These are phyloP conservation scores for Fusarium fracticaudum DNA, from an alignment of 2,329 filamentous ascomycete genomes.

Conservation along the genomic window DNA sequence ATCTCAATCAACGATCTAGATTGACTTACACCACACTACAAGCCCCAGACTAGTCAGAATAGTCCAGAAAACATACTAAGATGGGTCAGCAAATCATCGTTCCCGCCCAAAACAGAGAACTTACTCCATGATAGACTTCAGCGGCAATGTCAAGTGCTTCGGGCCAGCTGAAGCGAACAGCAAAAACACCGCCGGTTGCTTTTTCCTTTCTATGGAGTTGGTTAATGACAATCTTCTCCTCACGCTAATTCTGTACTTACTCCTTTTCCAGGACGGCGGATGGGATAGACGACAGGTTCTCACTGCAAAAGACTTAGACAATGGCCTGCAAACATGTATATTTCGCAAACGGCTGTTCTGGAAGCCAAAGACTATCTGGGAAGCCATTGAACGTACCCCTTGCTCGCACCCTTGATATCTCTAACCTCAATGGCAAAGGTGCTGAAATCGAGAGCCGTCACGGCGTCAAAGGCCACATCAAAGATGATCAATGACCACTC, in stretches of 20 bases:
- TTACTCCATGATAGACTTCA: slow-evolving; percentile 90
- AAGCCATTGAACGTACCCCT: slow-evolving; percentile 99
- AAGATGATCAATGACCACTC: slow-evolving; percentile 96
- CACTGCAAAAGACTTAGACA: slow-evolving; percentile 60
- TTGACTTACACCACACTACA: slow-evolving; percentile 86
- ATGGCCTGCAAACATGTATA: slow-evolving; percentile 43
- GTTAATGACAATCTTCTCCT: slow-evolving; percentile 30
- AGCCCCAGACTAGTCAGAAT: slow-evolving; percentile 90
- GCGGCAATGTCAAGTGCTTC: slow-evolving; percentile 83
- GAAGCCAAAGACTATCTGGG: slow-evolving; percentile 73
- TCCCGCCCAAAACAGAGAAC: slow-evolving; percentile 43
- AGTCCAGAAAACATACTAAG: slow-evolving; percentile 93
- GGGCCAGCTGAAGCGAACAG: slow-evolving; percentile 75
- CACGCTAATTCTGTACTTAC: slow-evolving; percentile 61
- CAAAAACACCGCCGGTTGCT: slow-evolving; percentile 74
- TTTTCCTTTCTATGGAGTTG: slow-evolving; percentile 73
- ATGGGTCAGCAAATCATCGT: slow-evolving; percentile 30
- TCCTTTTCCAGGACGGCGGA: slow-evolving; percentile 73
- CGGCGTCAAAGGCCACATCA: slow-evolving; percentile 95
- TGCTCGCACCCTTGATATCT: slow-evolving; percentile 89
- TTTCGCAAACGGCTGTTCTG: slow-evolving; percentile 42
- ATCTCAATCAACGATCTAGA: not conserved
- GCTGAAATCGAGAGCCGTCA: slow-evolving; percentile 91
- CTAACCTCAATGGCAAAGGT: slow-evolving; percentile 87
- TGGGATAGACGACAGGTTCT: slow-evolving; percentile 56